A percentile compares a stretch with the other conserved stretches of the same genome.
phyloP scores from a whole-genome alignment of 371 early-diverging fungal genomes.

The Rhizopus arrhizus region DNA sequence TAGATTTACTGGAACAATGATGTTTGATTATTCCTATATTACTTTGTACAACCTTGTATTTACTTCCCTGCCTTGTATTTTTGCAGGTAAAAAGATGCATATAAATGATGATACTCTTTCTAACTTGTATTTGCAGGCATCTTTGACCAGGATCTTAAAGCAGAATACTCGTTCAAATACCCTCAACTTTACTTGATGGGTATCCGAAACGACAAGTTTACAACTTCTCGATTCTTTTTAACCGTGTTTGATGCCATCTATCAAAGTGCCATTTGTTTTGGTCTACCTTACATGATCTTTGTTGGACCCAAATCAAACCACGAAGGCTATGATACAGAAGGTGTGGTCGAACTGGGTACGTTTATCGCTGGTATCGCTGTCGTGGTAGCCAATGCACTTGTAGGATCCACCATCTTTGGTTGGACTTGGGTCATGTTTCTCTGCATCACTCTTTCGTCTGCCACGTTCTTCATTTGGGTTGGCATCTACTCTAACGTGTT shows the following conservation, averaged over 20 bases:
- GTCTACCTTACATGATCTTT: constrained; percentile 62
- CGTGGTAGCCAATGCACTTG: constrained; percentile 81
- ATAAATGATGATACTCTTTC: background rate
- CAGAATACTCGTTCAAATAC: constrained; percentile 71
- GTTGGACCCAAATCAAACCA: constrained; percentile 52
- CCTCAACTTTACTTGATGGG: constrained; percentile 90
- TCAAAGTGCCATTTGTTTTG: constrained; percentile 87
- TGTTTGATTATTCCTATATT: constrained; percentile 85
- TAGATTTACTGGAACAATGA: constrained; percentile 58
- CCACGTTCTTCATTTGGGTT: constrained; percentile 56
- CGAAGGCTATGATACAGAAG: constrained; percentile 65
- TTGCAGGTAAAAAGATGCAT: constrained; percentile 46
- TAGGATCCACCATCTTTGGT: constrained; percentile 75
- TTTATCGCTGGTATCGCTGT: constrained; percentile 79
- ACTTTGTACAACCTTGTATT: constrained; percentile 79
- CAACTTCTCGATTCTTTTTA: constrained; percentile 77
- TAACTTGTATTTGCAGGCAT: constrained; percentile 57
- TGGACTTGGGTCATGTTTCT: constrained; percentile 80
- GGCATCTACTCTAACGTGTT: constrained; percentile 50
- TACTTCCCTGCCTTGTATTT: constrained; percentile 71
- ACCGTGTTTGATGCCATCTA: constrained; percentile 87
- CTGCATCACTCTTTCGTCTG: constrained; percentile 62
- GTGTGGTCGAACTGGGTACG: constrained; percentile 77
- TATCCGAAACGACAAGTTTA: constrained; percentile 83
- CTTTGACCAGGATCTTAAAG: constrained; percentile 90